Conservation (phyloP, 306 rosid genomes). For the Citrullus colocynthis region DNA sequence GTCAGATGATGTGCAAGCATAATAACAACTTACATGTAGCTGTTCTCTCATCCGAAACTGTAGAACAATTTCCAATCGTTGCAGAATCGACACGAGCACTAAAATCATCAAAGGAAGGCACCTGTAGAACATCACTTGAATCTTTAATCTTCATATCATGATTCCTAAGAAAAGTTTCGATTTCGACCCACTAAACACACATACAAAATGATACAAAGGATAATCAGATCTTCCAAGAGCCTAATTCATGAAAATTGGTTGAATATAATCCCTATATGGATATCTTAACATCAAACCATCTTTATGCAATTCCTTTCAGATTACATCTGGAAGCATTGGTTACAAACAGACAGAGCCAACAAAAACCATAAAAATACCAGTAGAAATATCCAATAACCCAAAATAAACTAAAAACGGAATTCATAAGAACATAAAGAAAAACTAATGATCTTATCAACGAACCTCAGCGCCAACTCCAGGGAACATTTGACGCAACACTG, state of each 20-base stretch:
- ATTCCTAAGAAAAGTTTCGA: conserved; percentile 17
- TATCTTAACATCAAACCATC: neutral
- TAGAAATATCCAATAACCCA: neutral
- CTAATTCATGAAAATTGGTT: neutral
- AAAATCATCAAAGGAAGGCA: conserved; percentile 7
- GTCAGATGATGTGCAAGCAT: neutral
- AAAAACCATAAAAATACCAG: neutral
- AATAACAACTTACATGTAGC: conserved; percentile 13
- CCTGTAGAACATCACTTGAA: conserved; percentile 14
- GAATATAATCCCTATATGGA: neutral
- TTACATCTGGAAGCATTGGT: neutral
- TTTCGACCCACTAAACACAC: conserved; percentile 18
- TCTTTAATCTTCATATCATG: conserved; percentile 16
- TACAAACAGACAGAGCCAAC: neutral
- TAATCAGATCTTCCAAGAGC: neutral
- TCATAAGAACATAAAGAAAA: neutral
- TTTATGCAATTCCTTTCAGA: neutral
- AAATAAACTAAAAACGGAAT: neutral
- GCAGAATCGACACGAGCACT: conserved; percentile 9
- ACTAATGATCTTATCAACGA: neutral
- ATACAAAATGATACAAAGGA: neutral
- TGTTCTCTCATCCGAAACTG: conserved; percentile 8
- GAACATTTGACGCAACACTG: conserved; percentile 20
- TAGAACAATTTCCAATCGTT: neutral
- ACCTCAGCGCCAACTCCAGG: conserved; percentile 25